A percentile compares a stretch with the other conserved stretches of the same genome.
Conservation (phyloP, 179 eudicot species). For the Actinidia arguta region DNA sequence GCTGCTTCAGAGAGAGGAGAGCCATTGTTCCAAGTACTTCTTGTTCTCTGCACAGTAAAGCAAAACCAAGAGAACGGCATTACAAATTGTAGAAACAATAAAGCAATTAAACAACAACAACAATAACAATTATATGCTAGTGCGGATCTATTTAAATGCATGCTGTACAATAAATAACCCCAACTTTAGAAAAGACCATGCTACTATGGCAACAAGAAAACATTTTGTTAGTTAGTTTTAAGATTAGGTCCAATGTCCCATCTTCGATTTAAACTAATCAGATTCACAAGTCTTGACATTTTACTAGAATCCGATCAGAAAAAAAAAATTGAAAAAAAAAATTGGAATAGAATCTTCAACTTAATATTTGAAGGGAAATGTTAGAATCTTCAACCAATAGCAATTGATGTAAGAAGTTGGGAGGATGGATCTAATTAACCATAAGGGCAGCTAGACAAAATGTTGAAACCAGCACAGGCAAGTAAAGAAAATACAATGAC, state of each 20-base stretch:
- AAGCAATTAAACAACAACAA: background rate
- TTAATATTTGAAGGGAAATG: background rate
- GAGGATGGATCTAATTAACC: too few relatives aligned
- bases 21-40: conserved; percentile 66
- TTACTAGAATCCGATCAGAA: background rate
- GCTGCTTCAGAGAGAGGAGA: conserved; percentile 54
- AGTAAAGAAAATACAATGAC: too few relatives aligned
- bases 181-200: background rate
- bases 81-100: conserved; percentile 4
- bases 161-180: background rate
- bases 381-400: too few relatives aligned
- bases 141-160: background rate
- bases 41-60: conserved; percentile 46
- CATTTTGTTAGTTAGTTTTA: too few relatives aligned
- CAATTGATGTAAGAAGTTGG: too few relatives aligned
- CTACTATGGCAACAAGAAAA: background rate
- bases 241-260: too few relatives aligned
- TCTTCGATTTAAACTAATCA: too few relatives aligned
- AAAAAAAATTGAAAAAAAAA: background rate
- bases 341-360: background rate
- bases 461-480: too few relatives aligned
- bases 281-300: too few relatives aligned
- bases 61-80: background rate
- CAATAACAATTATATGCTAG: background rate
- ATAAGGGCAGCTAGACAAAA: too few relatives aligned